Conservation (phyloP, 1,284 basidiomycete genomes). For the Neotropicomus parvogracilis region DNA sequence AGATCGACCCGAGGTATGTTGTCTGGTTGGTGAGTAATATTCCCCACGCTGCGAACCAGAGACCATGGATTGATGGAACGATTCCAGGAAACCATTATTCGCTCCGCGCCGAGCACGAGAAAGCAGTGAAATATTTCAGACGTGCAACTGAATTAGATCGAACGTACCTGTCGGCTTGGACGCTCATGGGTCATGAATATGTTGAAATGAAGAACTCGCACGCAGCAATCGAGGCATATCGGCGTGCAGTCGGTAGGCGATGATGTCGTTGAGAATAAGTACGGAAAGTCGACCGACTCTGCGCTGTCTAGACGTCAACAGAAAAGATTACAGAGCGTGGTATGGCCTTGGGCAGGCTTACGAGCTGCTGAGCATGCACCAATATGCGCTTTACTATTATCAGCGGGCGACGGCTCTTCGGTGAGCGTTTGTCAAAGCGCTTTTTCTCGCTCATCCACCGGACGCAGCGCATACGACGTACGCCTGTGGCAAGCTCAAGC, state of each 20-base stretch:
- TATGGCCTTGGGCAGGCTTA: slow-evolving; percentile 98
- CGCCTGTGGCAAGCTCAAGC: slow-evolving; percentile 95
- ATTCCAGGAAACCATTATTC: slow-evolving; percentile 92
- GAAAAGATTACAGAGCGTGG: slow-evolving; percentile 97
- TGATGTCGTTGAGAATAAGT: background rate
- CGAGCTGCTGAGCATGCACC: slow-evolving; percentile 93
- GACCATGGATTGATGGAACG: background rate
- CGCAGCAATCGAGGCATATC: slow-evolving; percentile 96
- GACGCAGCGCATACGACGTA: slow-evolving; percentile 85
- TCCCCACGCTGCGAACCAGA: background rate
- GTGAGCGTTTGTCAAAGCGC: slow-evolving; percentile 40
- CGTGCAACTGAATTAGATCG: slow-evolving; percentile 92
- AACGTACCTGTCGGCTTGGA: slow-evolving; percentile 96
- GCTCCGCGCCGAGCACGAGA: slow-evolving; percentile 88
- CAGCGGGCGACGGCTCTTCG: slow-evolving; percentile 91
- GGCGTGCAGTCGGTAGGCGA: slow-evolving; percentile 84
- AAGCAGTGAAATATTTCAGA: slow-evolving; percentile 93
- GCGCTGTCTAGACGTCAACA: slow-evolving; percentile 72
- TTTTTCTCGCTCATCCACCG: slow-evolving; percentile 10
- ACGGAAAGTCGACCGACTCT: background rate
- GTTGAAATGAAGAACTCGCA: slow-evolving; percentile 99
- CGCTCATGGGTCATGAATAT: slow-evolving; percentile 98
- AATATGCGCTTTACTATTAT: slow-evolving; percentile 95
- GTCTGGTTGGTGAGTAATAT: slow-evolving; percentile 74
- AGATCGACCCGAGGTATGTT: slow-evolving; percentile 92